These are phyloP conservation scores for Pisolithus sp. DNA, from an alignment of 768 basidiomycete species.

Conservation along the genomic window DNA sequence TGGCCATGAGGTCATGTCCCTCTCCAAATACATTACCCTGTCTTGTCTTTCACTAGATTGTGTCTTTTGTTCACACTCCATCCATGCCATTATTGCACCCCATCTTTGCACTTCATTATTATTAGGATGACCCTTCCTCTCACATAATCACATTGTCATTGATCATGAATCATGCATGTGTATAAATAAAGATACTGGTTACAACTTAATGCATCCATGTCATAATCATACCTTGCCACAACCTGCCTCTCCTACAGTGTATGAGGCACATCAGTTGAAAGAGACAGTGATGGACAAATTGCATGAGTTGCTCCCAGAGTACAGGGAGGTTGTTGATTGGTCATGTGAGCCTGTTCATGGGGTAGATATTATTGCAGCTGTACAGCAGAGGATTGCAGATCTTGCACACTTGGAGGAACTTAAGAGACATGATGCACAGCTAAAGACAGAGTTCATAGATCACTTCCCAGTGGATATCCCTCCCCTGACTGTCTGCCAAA, in stretches of 20 bases:
- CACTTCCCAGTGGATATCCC: background rate
- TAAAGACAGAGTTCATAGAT: background rate
- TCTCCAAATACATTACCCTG: conserved; percentile 12
- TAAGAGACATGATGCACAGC: background rate
- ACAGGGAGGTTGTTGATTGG: background rate
- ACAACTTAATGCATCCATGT: background rate
- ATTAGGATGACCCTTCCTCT: conserved; percentile 30
- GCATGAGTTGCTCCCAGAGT: background rate
- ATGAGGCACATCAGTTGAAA: background rate
- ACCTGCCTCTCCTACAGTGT: background rate
- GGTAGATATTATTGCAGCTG: background rate
- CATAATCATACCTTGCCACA: too few species aligned
- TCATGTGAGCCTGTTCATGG: background rate
- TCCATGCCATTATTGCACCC: conserved; percentile 19
- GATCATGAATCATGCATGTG: conserved; percentile 14
- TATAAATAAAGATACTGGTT: background rate
- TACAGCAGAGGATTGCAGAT: background rate
- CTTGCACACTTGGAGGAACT: background rate
- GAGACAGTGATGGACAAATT: background rate
- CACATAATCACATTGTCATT: conserved; percentile 28
- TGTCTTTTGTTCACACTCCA: background rate
- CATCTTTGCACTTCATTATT: conserved; percentile 23
- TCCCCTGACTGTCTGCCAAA: background rate
- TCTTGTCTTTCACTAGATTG: conserved; percentile 5
- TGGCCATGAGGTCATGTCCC: background rate